A percentile compares a stretch with the other conserved stretches of the same genome.
Evolutionary conservation across 2,329 filamentous ascomycete genomes (phyloP).

Genomic region (Aspergillus nomiae): DNA sequence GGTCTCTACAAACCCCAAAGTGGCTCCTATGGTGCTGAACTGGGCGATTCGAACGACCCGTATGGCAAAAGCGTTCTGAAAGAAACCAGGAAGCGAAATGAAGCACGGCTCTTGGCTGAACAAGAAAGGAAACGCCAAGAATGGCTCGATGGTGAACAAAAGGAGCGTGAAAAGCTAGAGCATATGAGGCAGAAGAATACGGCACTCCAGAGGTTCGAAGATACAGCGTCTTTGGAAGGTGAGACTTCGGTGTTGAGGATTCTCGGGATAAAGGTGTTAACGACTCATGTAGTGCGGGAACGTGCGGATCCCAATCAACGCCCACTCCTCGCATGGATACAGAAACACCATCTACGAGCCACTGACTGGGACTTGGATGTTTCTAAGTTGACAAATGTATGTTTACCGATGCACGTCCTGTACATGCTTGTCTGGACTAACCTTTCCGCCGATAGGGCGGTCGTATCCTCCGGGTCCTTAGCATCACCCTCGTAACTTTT

Average conservation of each 20-base stretch:
- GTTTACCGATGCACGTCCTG: slow-evolving; percentile 2
- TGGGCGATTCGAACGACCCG: slow-evolving; percentile 44
- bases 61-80: slow-evolving; percentile 47
- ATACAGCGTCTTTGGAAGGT: slow-evolving; percentile 40
- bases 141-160: slow-evolving; percentile 56
- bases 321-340: slow-evolving; percentile 45
- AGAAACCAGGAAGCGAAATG: slow-evolving; percentile 42
- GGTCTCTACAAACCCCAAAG: slow-evolving; percentile 48
- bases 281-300: slow-evolving; percentile 31
- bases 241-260: slow-evolving; percentile 1
- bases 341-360: slow-evolving; percentile 44
- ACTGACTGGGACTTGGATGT: slow-evolving; percentile 37
- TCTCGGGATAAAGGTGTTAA: background rate
- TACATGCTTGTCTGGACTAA: background rate
- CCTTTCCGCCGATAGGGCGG: slow-evolving; percentile 31
- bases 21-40: slow-evolving; percentile 44
- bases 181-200: slow-evolving; percentile 37
- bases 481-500: slow-evolving; percentile 41
- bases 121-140: slow-evolving; percentile 52
- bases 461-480: slow-evolving; percentile 50
- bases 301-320: slow-evolving; percentile 43
- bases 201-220: slow-evolving; percentile 39
- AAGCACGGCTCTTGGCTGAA: slow-evolving; percentile 41
- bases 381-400: slow-evolving; percentile 39
- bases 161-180: slow-evolving; percentile 36